Conservation (phyloP, 768 basidiomycete species). For the Trametes cinnabarina region DNA sequence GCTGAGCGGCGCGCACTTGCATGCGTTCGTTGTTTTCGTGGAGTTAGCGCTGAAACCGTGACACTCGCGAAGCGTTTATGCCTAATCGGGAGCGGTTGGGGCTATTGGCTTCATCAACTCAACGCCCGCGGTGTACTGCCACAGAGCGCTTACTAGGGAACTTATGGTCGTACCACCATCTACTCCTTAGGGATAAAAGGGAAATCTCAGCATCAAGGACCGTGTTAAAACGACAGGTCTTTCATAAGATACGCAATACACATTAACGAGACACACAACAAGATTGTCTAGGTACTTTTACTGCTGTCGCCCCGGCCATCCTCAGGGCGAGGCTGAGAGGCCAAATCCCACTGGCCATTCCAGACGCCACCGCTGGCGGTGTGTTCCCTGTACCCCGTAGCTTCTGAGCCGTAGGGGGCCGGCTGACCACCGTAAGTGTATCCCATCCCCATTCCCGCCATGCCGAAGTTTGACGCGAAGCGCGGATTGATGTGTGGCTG, state of each 20-base stretch:
- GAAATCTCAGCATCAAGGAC: too few species aligned
- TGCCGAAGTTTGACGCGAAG: constrained; percentile 66
- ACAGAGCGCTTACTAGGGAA: not conserved
- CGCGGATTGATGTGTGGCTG: constrained; percentile 85
- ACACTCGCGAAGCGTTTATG: constrained; percentile 7
- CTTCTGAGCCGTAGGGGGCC: constrained; percentile 5
- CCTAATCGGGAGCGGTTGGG: constrained; percentile 1
- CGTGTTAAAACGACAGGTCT: too few species aligned
- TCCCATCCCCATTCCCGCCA: constrained; percentile 53
- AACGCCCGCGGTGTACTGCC: not conserved
- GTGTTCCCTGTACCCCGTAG: constrained; percentile 11
- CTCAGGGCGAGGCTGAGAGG: not conserved
- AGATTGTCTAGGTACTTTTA: not conserved
- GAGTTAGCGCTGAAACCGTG: constrained; percentile 12
- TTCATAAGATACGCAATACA: not conserved
- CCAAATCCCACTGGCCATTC: constrained; percentile 2
- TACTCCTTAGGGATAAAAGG: too few species aligned
- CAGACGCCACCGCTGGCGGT: not conserved
- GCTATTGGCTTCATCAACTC: constrained; percentile 12
- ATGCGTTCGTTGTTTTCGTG: constrained; percentile 10
- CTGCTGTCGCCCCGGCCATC: not conserved
- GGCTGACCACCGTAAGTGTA: constrained; percentile 14
- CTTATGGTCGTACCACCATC: too few species aligned
- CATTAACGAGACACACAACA: not conserved
- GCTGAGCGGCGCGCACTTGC: constrained; percentile 7